Evolutionary conservation across 208 protist species (phyloP).

Genomic region (Acanthamoeba triangularis): DNA sequence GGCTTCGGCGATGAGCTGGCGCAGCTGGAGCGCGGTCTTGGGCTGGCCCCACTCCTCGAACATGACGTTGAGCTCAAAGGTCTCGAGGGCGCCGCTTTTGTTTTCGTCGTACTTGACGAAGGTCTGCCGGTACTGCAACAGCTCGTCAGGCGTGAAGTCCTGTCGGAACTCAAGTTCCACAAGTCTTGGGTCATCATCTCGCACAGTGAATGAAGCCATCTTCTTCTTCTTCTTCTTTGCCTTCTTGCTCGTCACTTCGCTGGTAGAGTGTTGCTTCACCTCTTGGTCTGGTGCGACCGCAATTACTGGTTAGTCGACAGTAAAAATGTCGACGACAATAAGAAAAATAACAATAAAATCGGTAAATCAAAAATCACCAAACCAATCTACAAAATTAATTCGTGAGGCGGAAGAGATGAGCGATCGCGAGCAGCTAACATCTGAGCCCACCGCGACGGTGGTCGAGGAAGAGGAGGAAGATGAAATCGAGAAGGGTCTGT

Average conservation of each 20-base stretch:
- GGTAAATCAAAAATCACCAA: too few species aligned
- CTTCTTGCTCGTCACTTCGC: too few species aligned
- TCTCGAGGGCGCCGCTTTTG: conserved; percentile 15
- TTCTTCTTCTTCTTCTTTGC: neutral
- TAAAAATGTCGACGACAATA: too few species aligned
- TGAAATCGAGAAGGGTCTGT: conserved; percentile 12
- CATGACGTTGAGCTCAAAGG: conserved; percentile 49
- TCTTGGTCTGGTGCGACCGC: too few species aligned
- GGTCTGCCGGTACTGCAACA: neutral
- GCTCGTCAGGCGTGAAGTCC: conserved; percentile 8
- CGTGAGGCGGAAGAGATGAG: neutral
- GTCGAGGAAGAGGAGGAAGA: conserved; percentile 10
- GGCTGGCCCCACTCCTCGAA: conserved; percentile 17
- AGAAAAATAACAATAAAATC: neutral
- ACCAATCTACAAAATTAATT: neutral
- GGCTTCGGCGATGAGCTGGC: conserved; percentile 17
- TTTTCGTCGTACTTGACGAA: conserved; percentile 27
- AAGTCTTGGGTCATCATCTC: neutral
- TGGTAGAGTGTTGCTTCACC: too few species aligned
- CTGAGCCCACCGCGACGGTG: neutral
- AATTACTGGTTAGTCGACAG: too few species aligned
- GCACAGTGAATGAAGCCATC: neutral
- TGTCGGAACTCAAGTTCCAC: neutral
- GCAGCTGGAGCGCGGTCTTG: conserved; percentile 23
- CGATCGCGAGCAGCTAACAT: neutral